Percentiles rank a stretch among this genome's conserved stretches.
Evolutionary conservation across 2,329 filamentous ascomycete species (phyloP).

Genomic region (Trichoderma guizhouense): DNA sequence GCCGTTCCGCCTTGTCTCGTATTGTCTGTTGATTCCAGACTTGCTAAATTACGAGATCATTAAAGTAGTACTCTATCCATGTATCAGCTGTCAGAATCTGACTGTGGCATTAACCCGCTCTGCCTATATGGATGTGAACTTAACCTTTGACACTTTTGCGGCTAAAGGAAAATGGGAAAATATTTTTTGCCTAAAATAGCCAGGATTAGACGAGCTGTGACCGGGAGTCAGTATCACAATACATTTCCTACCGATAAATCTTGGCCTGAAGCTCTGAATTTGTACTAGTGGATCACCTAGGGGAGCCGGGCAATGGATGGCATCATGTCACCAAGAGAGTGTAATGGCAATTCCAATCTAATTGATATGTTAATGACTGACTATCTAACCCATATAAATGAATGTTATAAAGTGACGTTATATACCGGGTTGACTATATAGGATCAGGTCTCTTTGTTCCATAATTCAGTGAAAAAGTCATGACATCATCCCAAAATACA

Average conservation of each 20-base stretch:
- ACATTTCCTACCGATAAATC: neutral
- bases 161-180: slow-evolving; percentile 4
- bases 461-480: neutral
- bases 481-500: neutral
- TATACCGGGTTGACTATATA: neutral
- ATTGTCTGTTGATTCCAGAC: neutral
- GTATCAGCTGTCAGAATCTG: neutral
- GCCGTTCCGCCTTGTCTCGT: neutral
- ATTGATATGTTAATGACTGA: neutral
- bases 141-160: neutral
- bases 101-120: neutral
- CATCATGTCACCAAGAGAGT: neutral
- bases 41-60: slow-evolving; percentile 1
- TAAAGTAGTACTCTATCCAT: neutral
- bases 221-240: neutral
- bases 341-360: neutral
- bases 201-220: neutral
- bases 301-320: neutral
- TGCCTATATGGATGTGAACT: slow-evolving; percentile 1
- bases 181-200: slow-evolving; percentile 5
- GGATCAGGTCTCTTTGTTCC: neutral
- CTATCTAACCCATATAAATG: neutral
- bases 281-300: neutral
- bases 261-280: neutral
- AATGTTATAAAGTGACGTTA: neutral